phyloP scores from a whole-genome alignment of 257 asterid genomes.

The Solanum phureja region DNA sequence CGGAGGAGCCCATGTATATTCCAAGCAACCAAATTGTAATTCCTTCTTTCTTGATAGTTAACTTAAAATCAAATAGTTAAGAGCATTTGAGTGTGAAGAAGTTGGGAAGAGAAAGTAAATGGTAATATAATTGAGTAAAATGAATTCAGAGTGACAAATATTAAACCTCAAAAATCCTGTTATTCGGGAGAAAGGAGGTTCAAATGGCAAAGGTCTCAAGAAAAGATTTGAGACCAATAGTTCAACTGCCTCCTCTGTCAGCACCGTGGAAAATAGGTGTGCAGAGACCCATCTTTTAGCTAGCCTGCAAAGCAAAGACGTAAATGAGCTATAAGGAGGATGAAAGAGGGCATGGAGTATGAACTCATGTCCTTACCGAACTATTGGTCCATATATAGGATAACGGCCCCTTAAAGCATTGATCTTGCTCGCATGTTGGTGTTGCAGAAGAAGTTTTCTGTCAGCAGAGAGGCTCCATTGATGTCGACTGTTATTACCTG shows the following conservation, averaged over 20 bases:
- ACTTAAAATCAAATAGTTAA: neutral
- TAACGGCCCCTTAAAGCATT: constrained; percentile 85
- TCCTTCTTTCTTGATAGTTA: neutral
- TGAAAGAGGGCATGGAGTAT: neutral
- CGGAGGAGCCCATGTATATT: neutral
- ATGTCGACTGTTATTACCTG: constrained; percentile 31
- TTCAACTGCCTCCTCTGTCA: constrained; percentile 85
- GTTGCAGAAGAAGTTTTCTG: constrained; percentile 48
- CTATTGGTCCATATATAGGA: constrained; percentile 76
- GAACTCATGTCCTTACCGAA: constrained; percentile 43
- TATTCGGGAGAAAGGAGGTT: constrained; percentile 60
- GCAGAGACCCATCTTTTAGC: constrained; percentile 98
- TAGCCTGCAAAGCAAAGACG: constrained; percentile 37
- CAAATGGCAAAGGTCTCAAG: constrained; percentile 77
- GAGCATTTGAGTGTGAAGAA: neutral
- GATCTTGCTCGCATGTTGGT: constrained; percentile 88
- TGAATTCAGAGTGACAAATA: neutral
- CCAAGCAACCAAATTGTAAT: neutral
- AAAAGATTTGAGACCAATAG: constrained; percentile 80
- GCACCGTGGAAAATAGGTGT: constrained; percentile 65
- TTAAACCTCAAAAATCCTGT: constrained; percentile 78
- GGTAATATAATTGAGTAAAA: neutral
- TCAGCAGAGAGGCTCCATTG: constrained; percentile 66
- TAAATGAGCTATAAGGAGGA: neutral
- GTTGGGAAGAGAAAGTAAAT: neutral